These are phyloP conservation scores for Panaeolus cyanescens DNA, from an alignment of 768 basidiomycete species.

Conservation along the genomic window DNA sequence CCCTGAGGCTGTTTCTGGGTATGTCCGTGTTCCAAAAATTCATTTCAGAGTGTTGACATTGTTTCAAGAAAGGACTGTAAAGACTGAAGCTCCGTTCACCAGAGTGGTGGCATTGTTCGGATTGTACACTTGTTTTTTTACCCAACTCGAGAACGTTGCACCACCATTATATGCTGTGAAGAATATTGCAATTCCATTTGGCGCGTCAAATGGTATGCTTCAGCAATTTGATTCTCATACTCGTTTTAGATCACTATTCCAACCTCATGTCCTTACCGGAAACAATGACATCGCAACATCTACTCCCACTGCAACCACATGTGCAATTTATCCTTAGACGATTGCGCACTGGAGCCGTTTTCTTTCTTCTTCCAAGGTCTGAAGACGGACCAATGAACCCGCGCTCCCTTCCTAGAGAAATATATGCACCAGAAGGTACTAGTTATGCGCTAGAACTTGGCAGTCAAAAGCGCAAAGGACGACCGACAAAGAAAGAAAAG, in stretches of 20 bases:
- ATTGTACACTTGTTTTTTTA: slow-evolving; percentile 67
- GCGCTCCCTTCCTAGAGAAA: slow-evolving; percentile 67
- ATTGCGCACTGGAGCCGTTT: slow-evolving; percentile 50
- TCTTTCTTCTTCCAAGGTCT: slow-evolving; percentile 62
- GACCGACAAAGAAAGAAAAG: slow-evolving; percentile 65
- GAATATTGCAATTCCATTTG: slow-evolving; percentile 64
- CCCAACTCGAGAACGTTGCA: slow-evolving; percentile 60
- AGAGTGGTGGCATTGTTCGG: slow-evolving; percentile 66
- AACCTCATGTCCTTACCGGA: slow-evolving; percentile 51
- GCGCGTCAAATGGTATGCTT: slow-evolving; percentile 32
- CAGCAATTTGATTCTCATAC: slow-evolving; percentile 5
- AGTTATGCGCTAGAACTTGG: slow-evolving; percentile 20
- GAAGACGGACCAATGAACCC: slow-evolving; percentile 56
- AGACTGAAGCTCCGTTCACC: slow-evolving; percentile 52
- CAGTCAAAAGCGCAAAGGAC: slow-evolving; percentile 56
- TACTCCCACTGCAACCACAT: slow-evolving; percentile 51
- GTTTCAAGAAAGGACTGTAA: slow-evolving; percentile 52
- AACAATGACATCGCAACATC: slow-evolving; percentile 37
- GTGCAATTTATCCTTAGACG: slow-evolving; percentile 49
- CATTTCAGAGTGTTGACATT: background rate
- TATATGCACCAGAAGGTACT: slow-evolving; percentile 47
- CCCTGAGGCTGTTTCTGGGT: slow-evolving; percentile 71
- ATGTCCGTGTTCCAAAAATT: slow-evolving; percentile 15
- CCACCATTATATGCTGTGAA: slow-evolving; percentile 50
- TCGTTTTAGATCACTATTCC: slow-evolving; percentile 55